Evolutionary conservation across 208 protist genomes (phyloP), one percentile per base, ranked within the genome.

Genomic region (Wallacemonas rigidus): DNA sequence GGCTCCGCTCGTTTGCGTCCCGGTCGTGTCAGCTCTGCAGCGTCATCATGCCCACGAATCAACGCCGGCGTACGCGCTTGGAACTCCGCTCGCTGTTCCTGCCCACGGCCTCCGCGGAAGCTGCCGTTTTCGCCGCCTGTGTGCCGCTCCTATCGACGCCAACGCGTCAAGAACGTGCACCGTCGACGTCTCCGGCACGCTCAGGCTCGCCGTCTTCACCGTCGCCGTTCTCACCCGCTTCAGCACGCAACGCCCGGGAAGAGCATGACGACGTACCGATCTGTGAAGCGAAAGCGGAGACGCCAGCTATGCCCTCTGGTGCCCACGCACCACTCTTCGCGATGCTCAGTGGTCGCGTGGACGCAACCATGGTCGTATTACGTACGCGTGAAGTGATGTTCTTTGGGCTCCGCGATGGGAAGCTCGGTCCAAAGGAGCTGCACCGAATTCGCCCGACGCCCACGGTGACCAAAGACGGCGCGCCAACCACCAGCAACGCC

Each of bases 281-380:
- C 12, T 0, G 26, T 26, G 26, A 26, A 26, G 26, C 26, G 26
- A 26, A 26, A 26, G 26, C 26, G 26, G 56, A 62, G 36, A 43
- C 43, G 56, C 51, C 4, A 5, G 14, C 51, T 5, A n/a, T 56
- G 1, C 0, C 45, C 80, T 81, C 73, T 43, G 62, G 65, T 3
- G 64, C 58, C 0, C 75, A 64, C 26, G 43, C 71, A 11, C 45
- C 26, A 11, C 63, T 91, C 48, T 88, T 89, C 64, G 78, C 80
- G 1, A 38, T 87, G 5, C 81, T 78, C 57, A 80, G 82, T 60
- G 76, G 76, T 7, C 78, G 85, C 3, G 79, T 75, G 2, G 81
- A 87, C 41, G 74, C 71, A 3, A 67, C 87, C 36, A 69, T 90
- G 7, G 82, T 79, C 41, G 90, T 95, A 2, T 67, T 95, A 17